These are phyloP conservation scores for Rugonectria rugulosa DNA, from an alignment of 2,329 filamentous ascomycete species.

Conservation along the genomic window DNA sequence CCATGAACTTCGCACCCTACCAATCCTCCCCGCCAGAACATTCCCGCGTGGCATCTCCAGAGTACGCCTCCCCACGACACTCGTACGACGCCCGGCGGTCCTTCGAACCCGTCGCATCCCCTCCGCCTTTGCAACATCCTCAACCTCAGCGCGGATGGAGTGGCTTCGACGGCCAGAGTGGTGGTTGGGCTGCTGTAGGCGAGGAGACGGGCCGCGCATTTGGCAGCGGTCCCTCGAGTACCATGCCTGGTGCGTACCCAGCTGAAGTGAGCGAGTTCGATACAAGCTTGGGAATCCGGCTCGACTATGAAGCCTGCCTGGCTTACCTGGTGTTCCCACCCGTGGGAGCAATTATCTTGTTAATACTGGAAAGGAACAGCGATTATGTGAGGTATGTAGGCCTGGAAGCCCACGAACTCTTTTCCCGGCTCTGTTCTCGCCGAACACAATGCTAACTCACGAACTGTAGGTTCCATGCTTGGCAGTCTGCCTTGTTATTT, in stretches of 20 bases:
- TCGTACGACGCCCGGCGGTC: constrained; percentile 64
- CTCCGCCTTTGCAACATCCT: constrained; percentile 54
- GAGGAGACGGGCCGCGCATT: constrained; percentile 33
- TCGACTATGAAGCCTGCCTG: constrained; percentile 90
- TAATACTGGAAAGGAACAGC: constrained; percentile 91
- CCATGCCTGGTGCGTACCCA: constrained; percentile 49
- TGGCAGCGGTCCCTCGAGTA: constrained; percentile 24
- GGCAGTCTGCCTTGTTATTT: constrained; percentile 90
- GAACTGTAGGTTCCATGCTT: constrained; percentile 84
- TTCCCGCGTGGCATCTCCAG: constrained; percentile 79
- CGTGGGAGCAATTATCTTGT: constrained; percentile 80
- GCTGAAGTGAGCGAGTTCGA: constrained; percentile 81
- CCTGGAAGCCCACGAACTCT: neutral
- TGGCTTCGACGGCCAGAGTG: constrained; percentile 49
- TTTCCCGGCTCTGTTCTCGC: neutral
- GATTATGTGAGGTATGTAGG: constrained; percentile 90
- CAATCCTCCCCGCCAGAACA: constrained; percentile 91
- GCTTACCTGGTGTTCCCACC: constrained; percentile 89
- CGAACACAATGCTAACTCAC: constrained; percentile 14
- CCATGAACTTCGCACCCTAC: constrained; percentile 96
- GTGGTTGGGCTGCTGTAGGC: constrained; percentile 38
- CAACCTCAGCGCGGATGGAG: constrained; percentile 65
- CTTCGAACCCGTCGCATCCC: constrained; percentile 57
- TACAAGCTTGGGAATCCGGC: constrained; percentile 83
- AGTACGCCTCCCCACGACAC: constrained; percentile 58